Evolutionary conservation across 2,329 filamentous ascomycete species (phyloP), one percentile per base, ranked within the genome.

Genomic region (Penicillium sp.): DNA sequence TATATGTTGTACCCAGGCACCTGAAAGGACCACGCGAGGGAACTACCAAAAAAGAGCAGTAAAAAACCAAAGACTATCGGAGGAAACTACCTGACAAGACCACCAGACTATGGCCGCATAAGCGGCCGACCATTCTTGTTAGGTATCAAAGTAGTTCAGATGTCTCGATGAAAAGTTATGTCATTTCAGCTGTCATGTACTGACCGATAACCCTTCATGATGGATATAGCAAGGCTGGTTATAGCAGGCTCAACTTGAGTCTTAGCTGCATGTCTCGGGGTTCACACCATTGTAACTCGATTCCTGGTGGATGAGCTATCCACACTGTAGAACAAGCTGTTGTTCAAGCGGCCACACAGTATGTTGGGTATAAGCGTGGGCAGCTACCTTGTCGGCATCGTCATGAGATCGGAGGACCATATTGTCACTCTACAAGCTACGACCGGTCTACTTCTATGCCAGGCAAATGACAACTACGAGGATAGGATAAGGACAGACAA

Each of bases 401-500:
- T 34, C 24, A 18, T 43, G 38, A 24, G 14, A 39, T 39, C 7
- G 5, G 10, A 40, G 20, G 16, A 13, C 16, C 8, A 20, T 13
- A n/a, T 8, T 26, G 4, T 29, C 29, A 4, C 14, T 47, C 47
- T 61, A 59, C 56, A 40, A 3, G 22, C 26, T 63, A 63, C 61
- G 45, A 51, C 20, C 20, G 32, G 9, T 35, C 43, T 63, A 65
- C 61, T 45, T 47, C 63, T 66, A 66, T 59, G 58, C 38, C 54
- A 50, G 52, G 60, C 50, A 56, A 59, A 53, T 55, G 50, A 40
- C 56, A 59, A 50, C 55, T 64, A 59, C 50, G 38, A 54, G 65
- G 64, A 64, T 59, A 65, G 64, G 40, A 42, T 22, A 40, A 42
- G 45, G 61, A 65, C 35, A 59, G 63, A 66, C 62, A 64, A 59